These are phyloP conservation scores for Suhomyces bolitotheri DNA, from an alignment of 1,139 yeast genomes.

Conservation along the genomic window DNA sequence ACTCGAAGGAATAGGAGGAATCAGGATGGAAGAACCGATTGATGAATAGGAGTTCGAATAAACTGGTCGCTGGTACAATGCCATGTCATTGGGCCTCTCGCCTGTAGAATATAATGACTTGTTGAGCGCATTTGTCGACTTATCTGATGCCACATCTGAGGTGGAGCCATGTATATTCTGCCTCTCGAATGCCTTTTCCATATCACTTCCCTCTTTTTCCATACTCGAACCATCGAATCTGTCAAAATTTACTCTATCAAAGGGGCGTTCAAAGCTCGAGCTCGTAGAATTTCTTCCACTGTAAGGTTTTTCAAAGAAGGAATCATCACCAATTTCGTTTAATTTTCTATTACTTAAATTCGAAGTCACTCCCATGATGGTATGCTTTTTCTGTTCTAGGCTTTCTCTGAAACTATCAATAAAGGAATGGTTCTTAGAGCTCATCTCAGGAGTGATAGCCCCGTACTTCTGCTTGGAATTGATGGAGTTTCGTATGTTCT, in stretches of 20 bases:
- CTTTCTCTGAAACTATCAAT: slow-evolving; percentile 23
- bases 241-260: slow-evolving; percentile 2
- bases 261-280: slow-evolving; percentile 4
- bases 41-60: slow-evolving; percentile 18
- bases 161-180: background rate
- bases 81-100: too few species aligned
- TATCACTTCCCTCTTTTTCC: slow-evolving; percentile 1
- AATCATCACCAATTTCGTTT: background rate
- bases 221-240: slow-evolving; percentile 2
- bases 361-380: slow-evolving; percentile 2
- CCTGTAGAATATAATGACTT: slow-evolving; percentile 1
- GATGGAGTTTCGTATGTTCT: slow-evolving; percentile 20
- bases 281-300: slow-evolving; percentile 3
- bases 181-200: slow-evolving; percentile 2
- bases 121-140: slow-evolving; percentile 1
- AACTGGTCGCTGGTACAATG: slow-evolving; percentile 7
- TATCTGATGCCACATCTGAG: slow-evolving; percentile 2
- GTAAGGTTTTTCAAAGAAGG: background rate
- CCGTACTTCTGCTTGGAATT: slow-evolving; percentile 17
- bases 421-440: slow-evolving; percentile 18
- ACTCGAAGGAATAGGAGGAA: slow-evolving; percentile 8
- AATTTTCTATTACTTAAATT: background rate
- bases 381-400: slow-evolving; percentile 20
- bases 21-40: slow-evolving; percentile 17
- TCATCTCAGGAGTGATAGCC: slow-evolving; percentile 8